Conservation (phyloP, 345 rosid species). For the Gossypium rotundifolium region DNA sequence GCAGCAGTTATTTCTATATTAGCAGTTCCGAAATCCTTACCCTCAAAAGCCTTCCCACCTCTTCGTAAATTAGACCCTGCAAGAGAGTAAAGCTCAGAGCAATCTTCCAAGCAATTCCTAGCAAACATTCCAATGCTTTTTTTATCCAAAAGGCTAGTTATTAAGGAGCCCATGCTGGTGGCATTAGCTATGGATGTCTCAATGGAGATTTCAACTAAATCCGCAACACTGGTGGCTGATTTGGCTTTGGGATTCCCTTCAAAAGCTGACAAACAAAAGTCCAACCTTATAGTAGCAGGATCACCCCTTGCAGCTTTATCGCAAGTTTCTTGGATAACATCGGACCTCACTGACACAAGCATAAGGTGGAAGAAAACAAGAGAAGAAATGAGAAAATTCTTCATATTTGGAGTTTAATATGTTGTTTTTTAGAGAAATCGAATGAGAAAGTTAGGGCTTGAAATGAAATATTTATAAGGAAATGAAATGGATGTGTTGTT, state of each 20-base stretch:
- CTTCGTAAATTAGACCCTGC: conserved; percentile 16
- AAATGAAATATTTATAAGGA: background rate
- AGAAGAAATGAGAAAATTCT: background rate
- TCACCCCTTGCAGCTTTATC: conserved; percentile 23
- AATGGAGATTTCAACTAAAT: conserved; percentile 19
- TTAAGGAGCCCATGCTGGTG: conserved; percentile 11
- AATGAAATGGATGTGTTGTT: background rate
- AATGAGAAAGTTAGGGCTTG: too few species aligned
- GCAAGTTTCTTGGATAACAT: conserved; percentile 26
- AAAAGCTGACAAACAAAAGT: conserved; percentile 26
- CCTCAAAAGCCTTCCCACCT: conserved; percentile 13
- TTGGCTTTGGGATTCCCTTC: conserved; percentile 24
- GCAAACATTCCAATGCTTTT: conserved; percentile 6
- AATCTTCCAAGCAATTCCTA: conserved; percentile 23
- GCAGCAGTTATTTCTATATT: conserved; percentile 27
- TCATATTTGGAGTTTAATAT: background rate
- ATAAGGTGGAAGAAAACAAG: conserved; percentile 6
- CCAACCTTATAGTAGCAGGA: conserved; percentile 15
- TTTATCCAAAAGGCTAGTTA: conserved; percentile 14
- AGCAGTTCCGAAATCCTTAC: conserved; percentile 23
- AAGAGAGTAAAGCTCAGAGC: conserved; percentile 31
- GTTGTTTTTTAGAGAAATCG: too few species aligned
- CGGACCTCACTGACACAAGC: background rate
- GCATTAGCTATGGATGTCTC: conserved; percentile 19
- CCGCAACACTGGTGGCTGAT: conserved; percentile 21